Base-by-base conservation (phyloP, 441 rosid genomes). In the Lepidium campestre region DNA sequence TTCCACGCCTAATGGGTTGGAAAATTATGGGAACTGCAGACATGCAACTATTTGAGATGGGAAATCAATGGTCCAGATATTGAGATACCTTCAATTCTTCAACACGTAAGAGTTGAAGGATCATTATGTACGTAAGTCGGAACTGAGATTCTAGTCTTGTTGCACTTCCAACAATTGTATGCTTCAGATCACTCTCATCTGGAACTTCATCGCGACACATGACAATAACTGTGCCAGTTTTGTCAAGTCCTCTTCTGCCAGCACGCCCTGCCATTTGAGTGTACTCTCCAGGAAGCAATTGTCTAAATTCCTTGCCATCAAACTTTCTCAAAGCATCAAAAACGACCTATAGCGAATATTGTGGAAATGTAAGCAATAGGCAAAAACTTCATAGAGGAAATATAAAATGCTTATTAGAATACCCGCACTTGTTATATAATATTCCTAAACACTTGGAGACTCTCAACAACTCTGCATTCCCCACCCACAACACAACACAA, bases 181-280 rank as follows among this genome's bases (percentile, higher is more conserved):
- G 65, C 72, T 68, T 78, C 73, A 94, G 80, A 75, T 83, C 86
- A 15, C 78, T 52, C 78, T 94, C 98, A 53, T 82, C 84, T 12
- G 96, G 95, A 74, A 94, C 87, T 75, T 88, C 99, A 78, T 94
- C 99, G 48, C 95, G 96, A 76, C 98, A 94, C 96, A 94, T 78
- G 70, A 94, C 85, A 58, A 90, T 74, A 68, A 91, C 96, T 17
- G 99, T 94, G 75, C 99, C 99, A 71, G 85, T 88, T 80, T 83
- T 87, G 80, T 94, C 99, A 67, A 94, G 89, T 65, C 99, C 99
- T 76, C 99, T 85, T 81, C 99, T 83, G 58, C 99, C 99, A 54
- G 99, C 99, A 74, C 99, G 99, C 40, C 99, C 98, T 36, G 98
- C 98, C 99, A 94, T 94, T 77, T 94, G 99, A 79, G 98, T 94